Percentiles rank a stretch among this genome's conserved stretches.
These are phyloP conservation scores for Postia placenta DNA, from an alignment of 768 basidiomycete species.

Conservation along the genomic window DNA sequence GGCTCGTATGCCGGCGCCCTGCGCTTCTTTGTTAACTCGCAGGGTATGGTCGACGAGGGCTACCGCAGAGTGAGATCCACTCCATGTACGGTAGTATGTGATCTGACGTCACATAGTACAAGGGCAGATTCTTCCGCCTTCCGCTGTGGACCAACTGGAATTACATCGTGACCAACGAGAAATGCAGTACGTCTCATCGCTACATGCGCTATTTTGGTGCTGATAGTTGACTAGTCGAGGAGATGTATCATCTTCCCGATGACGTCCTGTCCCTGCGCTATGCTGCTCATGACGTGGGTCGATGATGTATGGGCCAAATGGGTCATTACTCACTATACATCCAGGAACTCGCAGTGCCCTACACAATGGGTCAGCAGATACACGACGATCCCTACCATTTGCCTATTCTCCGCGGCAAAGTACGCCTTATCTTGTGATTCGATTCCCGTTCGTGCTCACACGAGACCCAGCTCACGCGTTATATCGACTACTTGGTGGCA, in stretches of 20 bases:
- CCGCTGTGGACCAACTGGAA: background rate
- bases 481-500: slow-evolving; percentile 1
- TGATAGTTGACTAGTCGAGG: background rate
- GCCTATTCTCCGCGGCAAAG: background rate
- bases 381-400: slow-evolving; percentile 5
- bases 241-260: slow-evolving; percentile 4
- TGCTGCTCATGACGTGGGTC: slow-evolving; percentile 1
- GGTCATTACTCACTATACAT: background rate
- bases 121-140: background rate
- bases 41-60: slow-evolving; percentile 4
- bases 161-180: slow-evolving; percentile 3
- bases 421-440: background rate
- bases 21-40: slow-evolving; percentile 1
- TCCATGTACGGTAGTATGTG: background rate
- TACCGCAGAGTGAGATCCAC: background rate
- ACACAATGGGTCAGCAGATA: slow-evolving; percentile 5
- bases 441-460: background rate
- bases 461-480: background rate
- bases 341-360: slow-evolving; percentile 2
- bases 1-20: background rate
- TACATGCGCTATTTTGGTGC: background rate
- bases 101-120: background rate
- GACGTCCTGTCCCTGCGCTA: background rate
- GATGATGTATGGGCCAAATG: background rate
- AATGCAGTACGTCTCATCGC: slow-evolving; percentile 1